Evolutionary conservation across 2,329 filamentous ascomycete genomes (phyloP).

Genomic region (Aphanocladium album): DNA sequence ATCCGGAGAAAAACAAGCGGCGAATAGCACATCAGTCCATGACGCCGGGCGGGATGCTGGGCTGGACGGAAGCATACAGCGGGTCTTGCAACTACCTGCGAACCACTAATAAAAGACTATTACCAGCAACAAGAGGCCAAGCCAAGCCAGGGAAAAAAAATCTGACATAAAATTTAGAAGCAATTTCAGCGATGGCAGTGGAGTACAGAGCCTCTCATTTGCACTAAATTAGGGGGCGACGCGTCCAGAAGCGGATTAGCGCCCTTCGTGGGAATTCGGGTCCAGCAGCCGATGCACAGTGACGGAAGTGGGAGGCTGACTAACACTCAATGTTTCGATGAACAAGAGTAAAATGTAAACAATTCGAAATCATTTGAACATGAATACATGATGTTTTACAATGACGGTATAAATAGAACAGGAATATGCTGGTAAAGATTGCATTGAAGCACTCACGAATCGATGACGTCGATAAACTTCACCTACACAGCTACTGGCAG

Average conservation of each 20-base stretch:
- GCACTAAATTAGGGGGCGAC: neutral
- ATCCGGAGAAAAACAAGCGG: neutral
- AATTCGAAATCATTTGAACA: too few species aligned
- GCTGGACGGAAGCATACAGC: neutral
- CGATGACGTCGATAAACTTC: too few species aligned
- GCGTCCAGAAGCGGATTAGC: neutral
- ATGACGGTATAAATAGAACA: too few species aligned
- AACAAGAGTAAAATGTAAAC: too few species aligned
- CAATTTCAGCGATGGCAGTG: slow-evolving; percentile 3
- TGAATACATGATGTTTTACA: too few species aligned
- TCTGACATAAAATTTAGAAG: neutral
- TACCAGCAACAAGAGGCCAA: neutral
- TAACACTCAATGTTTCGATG: neutral
- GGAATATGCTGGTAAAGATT: neutral
- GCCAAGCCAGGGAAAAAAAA: neutral
- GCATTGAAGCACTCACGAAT: too few species aligned
- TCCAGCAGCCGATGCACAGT: neutral
- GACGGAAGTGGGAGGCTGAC: neutral
- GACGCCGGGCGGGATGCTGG: slow-evolving; percentile 2
- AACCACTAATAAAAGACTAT: neutral
- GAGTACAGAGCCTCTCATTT: neutral
- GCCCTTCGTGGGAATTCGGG: neutral
- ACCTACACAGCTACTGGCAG: too few species aligned
- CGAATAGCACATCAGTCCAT: neutral
- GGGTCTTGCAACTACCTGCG: neutral